Evolutionary conservation across 805 yeast genomes (phyloP).

Genomic region (Brettanomyces anomalus): DNA sequence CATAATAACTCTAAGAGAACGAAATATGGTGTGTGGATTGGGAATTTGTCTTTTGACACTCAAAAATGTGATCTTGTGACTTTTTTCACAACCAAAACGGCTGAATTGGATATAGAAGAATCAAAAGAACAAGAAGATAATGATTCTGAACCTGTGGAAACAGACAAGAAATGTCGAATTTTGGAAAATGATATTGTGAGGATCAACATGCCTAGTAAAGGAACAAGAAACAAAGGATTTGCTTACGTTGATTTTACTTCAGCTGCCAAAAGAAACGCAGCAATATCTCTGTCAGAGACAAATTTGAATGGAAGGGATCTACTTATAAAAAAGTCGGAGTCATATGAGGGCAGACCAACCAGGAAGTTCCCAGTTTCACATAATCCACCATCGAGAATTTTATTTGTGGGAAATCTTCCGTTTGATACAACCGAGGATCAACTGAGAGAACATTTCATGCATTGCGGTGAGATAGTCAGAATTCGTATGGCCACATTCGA

Average conservation of each 20-base stretch:
- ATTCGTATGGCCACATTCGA: constrained; percentile 98
- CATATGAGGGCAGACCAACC: constrained; percentile 83
- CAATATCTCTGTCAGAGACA: constrained; percentile 60
- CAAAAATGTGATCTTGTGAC: constrained; percentile 61
- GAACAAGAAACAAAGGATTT: constrained; percentile 69
- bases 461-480: constrained; percentile 78
- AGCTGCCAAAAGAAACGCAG: constrained; percentile 49
- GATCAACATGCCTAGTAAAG: constrained; percentile 70
- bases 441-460: constrained; percentile 74
- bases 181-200: constrained; percentile 57
- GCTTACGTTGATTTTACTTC: constrained; percentile 80
- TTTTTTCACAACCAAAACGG: constrained; percentile 55
- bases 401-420: constrained; percentile 89
- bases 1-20: constrained; percentile 28
- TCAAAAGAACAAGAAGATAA: not conserved
- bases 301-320: constrained; percentile 77
- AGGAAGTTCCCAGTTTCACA: constrained; percentile 40
- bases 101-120: constrained; percentile 10
- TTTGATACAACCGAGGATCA: constrained; percentile 83
- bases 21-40: constrained; percentile 84
- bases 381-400: constrained; percentile 81
- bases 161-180: constrained; percentile 19
- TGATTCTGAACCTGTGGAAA: not conserved
- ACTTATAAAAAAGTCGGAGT: constrained; percentile 70
- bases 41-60: constrained; percentile 83